These are phyloP conservation scores for Avena atlantica DNA, from an alignment of 176 grass and related monocot genomes.

Conservation along the genomic window DNA sequence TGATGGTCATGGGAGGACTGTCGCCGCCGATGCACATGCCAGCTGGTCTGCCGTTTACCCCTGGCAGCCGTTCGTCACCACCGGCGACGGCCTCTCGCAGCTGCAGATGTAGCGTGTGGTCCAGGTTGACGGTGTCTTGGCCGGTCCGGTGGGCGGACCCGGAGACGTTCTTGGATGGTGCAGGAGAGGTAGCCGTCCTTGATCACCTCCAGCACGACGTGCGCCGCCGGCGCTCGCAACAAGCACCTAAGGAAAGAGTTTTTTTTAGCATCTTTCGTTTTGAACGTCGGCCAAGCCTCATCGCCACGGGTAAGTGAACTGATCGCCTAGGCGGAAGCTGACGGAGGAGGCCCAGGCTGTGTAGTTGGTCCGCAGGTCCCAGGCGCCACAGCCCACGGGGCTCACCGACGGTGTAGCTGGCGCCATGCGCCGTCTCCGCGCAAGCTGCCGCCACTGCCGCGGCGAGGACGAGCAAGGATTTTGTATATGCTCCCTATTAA, in stretches of 20 bases:
- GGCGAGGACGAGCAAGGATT: conserved; percentile 8
- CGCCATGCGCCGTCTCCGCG: not conserved
- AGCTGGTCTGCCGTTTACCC: not conserved
- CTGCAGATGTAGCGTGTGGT: conserved; percentile 24
- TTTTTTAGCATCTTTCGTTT: not conserved
- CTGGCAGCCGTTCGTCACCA: not conserved
- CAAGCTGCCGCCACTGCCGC: not conserved
- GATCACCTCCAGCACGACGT: conserved; percentile 55
- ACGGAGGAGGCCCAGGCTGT: conserved; percentile 47
- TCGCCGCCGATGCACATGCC: not conserved
- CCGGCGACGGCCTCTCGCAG: not conserved
- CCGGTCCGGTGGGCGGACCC: not conserved
- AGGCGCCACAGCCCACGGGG: conserved; percentile 27
- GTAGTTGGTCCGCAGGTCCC: conserved; percentile 49
- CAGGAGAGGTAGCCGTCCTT: conserved; percentile 24
- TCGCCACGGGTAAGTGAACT: conserved; percentile 2
- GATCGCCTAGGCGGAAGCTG: conserved; percentile 45
- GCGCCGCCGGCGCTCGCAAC: not conserved
- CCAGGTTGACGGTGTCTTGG: not conserved
- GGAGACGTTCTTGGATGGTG: conserved; percentile 17
- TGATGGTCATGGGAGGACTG: conserved; percentile 16
- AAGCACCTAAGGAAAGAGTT: not conserved
- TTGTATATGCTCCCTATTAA: not conserved
- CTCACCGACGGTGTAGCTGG: conserved; percentile 48
- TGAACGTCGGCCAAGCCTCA: not conserved